Conservation (phyloP, 1,284 basidiomycete species). For the Veloboletus limbatus region DNA sequence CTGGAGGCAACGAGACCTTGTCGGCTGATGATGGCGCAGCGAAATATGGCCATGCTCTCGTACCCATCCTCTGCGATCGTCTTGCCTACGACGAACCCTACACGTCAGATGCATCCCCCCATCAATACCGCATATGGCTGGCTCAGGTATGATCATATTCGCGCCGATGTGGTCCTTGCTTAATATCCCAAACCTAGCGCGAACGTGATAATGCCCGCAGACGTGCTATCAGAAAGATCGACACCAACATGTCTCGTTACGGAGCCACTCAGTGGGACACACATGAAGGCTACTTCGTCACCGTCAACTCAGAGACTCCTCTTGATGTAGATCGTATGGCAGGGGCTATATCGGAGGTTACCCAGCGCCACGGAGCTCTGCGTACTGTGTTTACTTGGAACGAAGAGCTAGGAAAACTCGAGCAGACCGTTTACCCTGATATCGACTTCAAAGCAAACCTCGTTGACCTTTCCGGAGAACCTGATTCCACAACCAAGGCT, state of each 20-base stretch:
- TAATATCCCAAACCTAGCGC: constrained; percentile 8
- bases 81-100: constrained; percentile 33
- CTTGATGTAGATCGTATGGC: constrained; percentile 26
- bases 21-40: constrained; percentile 23
- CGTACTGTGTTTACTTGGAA: constrained; percentile 31
- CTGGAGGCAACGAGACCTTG: constrained; percentile 3
- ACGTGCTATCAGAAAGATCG: constrained; percentile 19
- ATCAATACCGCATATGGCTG: constrained; percentile 33
- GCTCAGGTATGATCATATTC: constrained; percentile 23
- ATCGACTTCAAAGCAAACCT: constrained; percentile 17
- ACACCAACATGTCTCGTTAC: constrained; percentile 26
- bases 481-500: constrained; percentile 22
- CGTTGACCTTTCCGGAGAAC: constrained; percentile 24
- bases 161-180: neutral
- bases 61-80: constrained; percentile 29
- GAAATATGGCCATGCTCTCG: constrained; percentile 29
- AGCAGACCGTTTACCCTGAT: constrained; percentile 27
- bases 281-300: constrained; percentile 28
- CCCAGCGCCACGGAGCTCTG: constrained; percentile 27
- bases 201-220: constrained; percentile 24
- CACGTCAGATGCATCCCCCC: constrained; percentile 28
- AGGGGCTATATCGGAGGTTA: constrained; percentile 22
- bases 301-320: constrained; percentile 19
- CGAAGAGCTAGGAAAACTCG: constrained; percentile 24
- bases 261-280: constrained; percentile 33